Evolutionary conservation across 2,329 filamentous ascomycete genomes (phyloP).

Genomic region (Pseudogymnoascus sp.): DNA sequence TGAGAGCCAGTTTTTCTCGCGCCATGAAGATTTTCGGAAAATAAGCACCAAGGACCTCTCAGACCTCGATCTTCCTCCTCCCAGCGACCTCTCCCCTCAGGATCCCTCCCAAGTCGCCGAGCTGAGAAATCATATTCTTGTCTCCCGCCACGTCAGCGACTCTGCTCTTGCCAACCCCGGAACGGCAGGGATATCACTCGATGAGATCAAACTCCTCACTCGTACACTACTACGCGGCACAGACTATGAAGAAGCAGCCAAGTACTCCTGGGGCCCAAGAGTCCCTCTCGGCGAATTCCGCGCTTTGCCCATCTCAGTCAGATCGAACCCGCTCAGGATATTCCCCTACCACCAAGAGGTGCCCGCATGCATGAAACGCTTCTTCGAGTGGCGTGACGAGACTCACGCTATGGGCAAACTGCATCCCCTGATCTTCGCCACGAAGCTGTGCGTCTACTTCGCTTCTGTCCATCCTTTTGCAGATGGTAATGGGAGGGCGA

Average conservation of each 20-base stretch:
- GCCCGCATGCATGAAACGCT: constrained; percentile 17
- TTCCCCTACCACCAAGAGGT: constrained; percentile 21
- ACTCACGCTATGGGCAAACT: constrained; percentile 14
- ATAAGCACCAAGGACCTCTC: constrained; percentile 10
- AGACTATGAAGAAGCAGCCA: constrained; percentile 13
- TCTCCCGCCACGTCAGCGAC: constrained; percentile 19
- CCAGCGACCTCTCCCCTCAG: constrained; percentile 7
- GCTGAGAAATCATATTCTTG: constrained; percentile 21
- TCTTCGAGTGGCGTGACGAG: constrained; percentile 17
- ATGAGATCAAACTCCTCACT: constrained; percentile 14
- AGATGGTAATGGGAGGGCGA: constrained; percentile 21
- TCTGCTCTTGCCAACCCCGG: constrained; percentile 12
- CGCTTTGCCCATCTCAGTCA: constrained; percentile 16
- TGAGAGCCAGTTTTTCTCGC: constrained; percentile 6
- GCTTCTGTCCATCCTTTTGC: constrained; percentile 20
- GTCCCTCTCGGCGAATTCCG: constrained; percentile 17
- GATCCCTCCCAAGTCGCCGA: constrained; percentile 13
- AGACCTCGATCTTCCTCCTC: constrained; percentile 9
- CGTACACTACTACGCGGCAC: constrained; percentile 14
- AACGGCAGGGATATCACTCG: constrained; percentile 14
- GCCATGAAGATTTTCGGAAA: background rate
- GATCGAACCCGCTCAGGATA: constrained; percentile 17
- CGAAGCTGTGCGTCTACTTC: constrained; percentile 19
- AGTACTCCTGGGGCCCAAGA: constrained; percentile 13
- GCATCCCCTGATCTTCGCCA: constrained; percentile 20